Percentiles rank a stretch among this genome's conserved stretches.
Evolutionary conservation across 1,139 yeast genomes (phyloP).

Genomic region (Pichia terricola): DNA sequence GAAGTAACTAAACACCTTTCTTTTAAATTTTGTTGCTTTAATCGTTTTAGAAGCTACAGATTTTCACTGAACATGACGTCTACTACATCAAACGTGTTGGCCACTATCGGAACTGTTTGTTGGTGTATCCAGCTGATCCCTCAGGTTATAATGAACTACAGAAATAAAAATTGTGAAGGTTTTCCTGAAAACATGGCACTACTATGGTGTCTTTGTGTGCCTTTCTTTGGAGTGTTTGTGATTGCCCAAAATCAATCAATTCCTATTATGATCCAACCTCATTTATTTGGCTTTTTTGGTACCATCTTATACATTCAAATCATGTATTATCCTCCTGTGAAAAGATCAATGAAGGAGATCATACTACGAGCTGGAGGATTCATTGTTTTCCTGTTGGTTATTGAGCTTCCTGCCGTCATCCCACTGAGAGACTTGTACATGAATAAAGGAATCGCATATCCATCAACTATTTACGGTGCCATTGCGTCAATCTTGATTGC

Average conservation of each 20-base stretch:
- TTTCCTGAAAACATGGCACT: conserved; percentile 78
- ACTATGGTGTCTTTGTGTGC: conserved; percentile 78
- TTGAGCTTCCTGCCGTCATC: conserved; percentile 62
- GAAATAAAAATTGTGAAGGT: conserved; percentile 74
- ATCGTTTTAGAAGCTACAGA: no score
- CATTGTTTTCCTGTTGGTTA: conserved; percentile 41
- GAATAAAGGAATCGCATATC: conserved; percentile 50
- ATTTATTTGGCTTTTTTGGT: conserved; percentile 68
- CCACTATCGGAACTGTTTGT: conserved; percentile 79
- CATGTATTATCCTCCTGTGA: conserved; percentile 71
- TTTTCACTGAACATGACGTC: no score
- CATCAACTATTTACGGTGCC: conserved; percentile 68
- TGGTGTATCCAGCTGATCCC: conserved; percentile 92
- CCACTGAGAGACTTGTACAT: conserved; percentile 57
- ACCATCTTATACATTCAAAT: conserved; percentile 61
- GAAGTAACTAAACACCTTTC: no score
- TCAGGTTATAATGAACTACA: conserved; percentile 66
- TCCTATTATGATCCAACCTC: conserved; percentile 81
- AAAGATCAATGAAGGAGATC: conserved; percentile 32
- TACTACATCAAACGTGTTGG: conserved; percentile 63
- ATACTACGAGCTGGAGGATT: conserved; percentile 29
- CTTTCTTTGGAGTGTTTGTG: conserved; percentile 69
- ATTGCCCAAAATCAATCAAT: conserved; percentile 61
- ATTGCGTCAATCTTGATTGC: conserved; percentile 71
- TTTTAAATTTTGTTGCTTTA: no score